Base-by-base conservation (phyloP, 805 yeast species). In the Zygotorulaspora chibaensis region DNA sequence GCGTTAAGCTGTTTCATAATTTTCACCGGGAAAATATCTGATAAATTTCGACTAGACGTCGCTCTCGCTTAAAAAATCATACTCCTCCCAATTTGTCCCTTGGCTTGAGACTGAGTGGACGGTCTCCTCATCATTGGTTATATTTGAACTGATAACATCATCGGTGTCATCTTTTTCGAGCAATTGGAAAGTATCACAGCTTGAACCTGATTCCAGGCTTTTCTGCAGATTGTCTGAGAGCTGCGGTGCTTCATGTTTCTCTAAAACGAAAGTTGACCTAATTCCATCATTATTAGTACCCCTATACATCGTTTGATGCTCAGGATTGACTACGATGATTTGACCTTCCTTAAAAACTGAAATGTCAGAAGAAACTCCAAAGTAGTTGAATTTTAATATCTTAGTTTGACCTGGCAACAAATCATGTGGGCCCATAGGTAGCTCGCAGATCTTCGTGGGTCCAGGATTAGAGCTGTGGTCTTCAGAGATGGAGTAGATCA, bases 51-150 rank as follows among this genome's bases (percentile, higher is more conserved):
- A 11, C 39, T 40, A 52, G 8, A 52, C 42, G 29, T 59, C 63
- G 30, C 56, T 53, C 17, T 57, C 63, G 41, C 62, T 57, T 42
- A 59, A 45, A 33, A 56, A 53, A 40, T 59, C 62, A 39, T 57
- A 59, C 28, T 57, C 62, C 27, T 56, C 60, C 52, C 57, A 53
- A 31, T 53, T 52, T 12, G 42, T 42, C 13, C 45, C 49, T 7
- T 30, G 45, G 30, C 45, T 35, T 10, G 48, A 39, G 2, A 30
- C 45, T 8, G 48, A 47, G 33, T 33, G 46, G 11, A 43, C 20
- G 9, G 46, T 35, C 18, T 49, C 47, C 15, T 49, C 53, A 35
- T 54, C 54, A 38, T 54, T 54, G 16, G 58, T 51, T n/a, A 48
- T 45, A 3, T 59, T 47, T 29, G 58, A 55, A 37, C 56, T 53